Evolutionary conservation across 176 grass and related monocot species (phyloP), one percentile per base, ranked within the genome.

Genomic region (Melocanna baccifera): DNA sequence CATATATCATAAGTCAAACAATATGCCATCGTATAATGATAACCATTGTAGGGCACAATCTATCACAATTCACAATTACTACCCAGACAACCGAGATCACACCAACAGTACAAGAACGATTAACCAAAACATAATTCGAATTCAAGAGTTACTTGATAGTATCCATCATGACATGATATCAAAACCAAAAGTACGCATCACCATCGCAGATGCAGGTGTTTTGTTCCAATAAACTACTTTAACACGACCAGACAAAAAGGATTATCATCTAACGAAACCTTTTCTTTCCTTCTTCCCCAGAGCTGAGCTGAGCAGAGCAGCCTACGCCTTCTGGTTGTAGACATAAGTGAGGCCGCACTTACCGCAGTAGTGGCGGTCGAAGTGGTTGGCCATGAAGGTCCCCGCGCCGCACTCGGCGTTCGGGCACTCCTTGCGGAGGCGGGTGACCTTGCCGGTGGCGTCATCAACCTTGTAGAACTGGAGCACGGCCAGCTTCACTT

Each of bases 301-400:
- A 61, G 11, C 36, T 52, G 15, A 59, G 11, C 36, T 52, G 3
- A 57, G 19, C 25, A 4, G 12, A 29, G 19, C 28, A 78, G 3
- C 29, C 77, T 83, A 91, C 9, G 85, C 81, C 80, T 91, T 57
- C 85, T 91, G 85, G 85, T 84, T 87, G 92, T 91, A 94, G 84
- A 94, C 89, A 72, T 91, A 94, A 84, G 89, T 94, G 71, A 94
- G 92, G 36, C 89, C 89, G 69, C 92, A 94, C 89, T 94, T 94
- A 65, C 87, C 89, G 67, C 89, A 94, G 89, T 94, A 89, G 71
- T 94, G 92, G 66, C 89, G 92, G 28, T 94, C 92, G 81, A 94
- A 94, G 72, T 94, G 89, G 84, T 94, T 94, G 69, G 92, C 92
- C 92, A 94, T 94, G 87, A 94, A 94, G 43, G 89, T 91, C 0